Conservation (phyloP, 768 basidiomycete genomes). For the Phlebiopsis flavidoalba region DNA sequence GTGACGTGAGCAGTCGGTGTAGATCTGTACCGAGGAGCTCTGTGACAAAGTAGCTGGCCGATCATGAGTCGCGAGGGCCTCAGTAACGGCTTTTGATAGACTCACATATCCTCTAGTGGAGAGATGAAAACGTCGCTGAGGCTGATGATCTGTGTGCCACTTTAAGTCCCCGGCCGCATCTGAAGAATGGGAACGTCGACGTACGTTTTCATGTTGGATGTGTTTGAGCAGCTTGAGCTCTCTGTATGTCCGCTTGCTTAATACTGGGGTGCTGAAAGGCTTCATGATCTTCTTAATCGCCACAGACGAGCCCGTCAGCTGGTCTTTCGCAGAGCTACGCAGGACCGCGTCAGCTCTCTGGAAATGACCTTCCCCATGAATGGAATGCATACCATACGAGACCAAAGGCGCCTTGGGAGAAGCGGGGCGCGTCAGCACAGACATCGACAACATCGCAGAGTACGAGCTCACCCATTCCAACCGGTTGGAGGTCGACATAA, state of each 20-base stretch:
- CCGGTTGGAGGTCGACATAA: conserved; percentile 98
- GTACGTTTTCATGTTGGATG: conserved; percentile 95
- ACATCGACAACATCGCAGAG: not conserved
- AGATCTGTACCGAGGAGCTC: conserved; percentile 97
- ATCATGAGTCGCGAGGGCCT: not conserved
- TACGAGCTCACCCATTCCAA: conserved; percentile 85
- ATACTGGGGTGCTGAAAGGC: conserved; percentile 97
- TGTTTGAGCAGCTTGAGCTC: conserved; percentile 98
- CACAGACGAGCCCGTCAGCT: conserved; percentile 87
- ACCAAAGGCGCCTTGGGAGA: conserved; percentile 79
- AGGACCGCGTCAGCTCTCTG: conserved; percentile 3
- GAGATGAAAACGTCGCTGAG: conserved; percentile 99
- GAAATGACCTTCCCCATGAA: not conserved
- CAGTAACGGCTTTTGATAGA: conserved; percentile 14
- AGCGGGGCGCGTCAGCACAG: not conserved
- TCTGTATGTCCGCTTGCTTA: conserved; percentile 95
- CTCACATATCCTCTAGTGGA: conserved; percentile 95
- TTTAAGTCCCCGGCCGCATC: not conserved
- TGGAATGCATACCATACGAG: conserved; percentile 77
- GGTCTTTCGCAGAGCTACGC: conserved; percentile 85
- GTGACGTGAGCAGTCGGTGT: conserved; percentile 91
- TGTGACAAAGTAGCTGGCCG: conserved; percentile 91
- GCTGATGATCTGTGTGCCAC: conserved; percentile 78
- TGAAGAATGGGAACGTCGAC: conserved; percentile 22
- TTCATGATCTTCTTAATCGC: conserved; percentile 99